These are phyloP conservation scores for Lasiosphaeriaceae sp. DNA, from an alignment of 495 filamentous ascomycete genomes.

Conservation along the genomic window DNA sequence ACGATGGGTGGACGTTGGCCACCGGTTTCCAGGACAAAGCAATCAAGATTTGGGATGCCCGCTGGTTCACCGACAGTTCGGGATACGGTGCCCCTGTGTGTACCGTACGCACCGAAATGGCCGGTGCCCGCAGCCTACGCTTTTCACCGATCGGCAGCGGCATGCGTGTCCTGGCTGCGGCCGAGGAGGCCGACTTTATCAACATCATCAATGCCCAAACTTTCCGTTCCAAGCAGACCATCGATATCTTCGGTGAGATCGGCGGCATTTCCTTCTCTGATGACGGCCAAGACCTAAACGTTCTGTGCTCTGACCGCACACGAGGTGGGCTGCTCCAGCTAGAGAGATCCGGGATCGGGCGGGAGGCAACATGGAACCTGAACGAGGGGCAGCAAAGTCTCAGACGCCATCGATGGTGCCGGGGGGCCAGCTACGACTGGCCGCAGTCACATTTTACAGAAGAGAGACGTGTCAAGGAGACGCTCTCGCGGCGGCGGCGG, in stretches of 20 bases:
- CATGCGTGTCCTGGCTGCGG: conserved; percentile 67
- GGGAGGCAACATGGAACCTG: conserved; percentile 31
- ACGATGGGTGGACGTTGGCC: conserved; percentile 82
- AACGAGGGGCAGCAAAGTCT: conserved; percentile 3
- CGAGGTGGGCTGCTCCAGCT: conserved; percentile 80
- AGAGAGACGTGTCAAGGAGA: conserved; percentile 17
- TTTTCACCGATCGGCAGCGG: conserved; percentile 80
- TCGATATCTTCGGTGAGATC: conserved; percentile 85
- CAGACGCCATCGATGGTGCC: neutral
- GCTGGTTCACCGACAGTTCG: conserved; percentile 56
- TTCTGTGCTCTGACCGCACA: conserved; percentile 68
- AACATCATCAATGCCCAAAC: conserved; percentile 71
- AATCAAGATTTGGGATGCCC: conserved; percentile 81
- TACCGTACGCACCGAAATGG: conserved; percentile 68
- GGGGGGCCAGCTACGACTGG: conserved; percentile 18
- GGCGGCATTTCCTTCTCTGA: conserved; percentile 71
- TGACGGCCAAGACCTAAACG: conserved; percentile 66
- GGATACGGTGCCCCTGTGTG: conserved; percentile 48
- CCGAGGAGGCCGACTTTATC: conserved; percentile 82
- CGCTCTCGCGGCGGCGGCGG: conserved; percentile 26
- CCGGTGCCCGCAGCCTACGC: conserved; percentile 69
- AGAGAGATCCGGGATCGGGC: conserved; percentile 51
- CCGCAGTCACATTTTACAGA: conserved; percentile 21
- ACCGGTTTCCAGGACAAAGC: conserved; percentile 87
- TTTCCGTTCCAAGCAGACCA: conserved; percentile 63